Base-by-base conservation (phyloP, 306 rosid genomes). In the Neltuma alba region DNA sequence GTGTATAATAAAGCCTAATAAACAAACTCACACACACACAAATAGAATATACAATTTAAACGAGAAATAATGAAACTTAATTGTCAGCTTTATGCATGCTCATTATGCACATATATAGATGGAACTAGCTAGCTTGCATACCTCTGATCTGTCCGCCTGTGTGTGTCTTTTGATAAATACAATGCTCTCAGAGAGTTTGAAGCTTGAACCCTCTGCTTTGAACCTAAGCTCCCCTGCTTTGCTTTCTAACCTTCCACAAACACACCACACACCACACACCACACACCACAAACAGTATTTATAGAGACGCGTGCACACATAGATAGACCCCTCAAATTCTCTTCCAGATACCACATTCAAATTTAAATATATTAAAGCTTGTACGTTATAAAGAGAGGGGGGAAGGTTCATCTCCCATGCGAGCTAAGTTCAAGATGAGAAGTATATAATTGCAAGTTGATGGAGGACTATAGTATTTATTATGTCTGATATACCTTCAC, bases 101-200 rank as follows among this genome's bases (percentile, higher is more conserved):
- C n/a, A 33, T 4, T 33, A 33, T 33, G n/a, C n/a, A 37, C 6
- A 37, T 37, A 37, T 37, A 5, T 9, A 21, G 25, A 54, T 54
- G 12, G 30, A 54, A 54, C 50, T 28, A 69, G n/a, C n/a, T n/a
- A n/a, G 20, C 15, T 65, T 37, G 16, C 81, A 75, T 82, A 85
- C 88, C 88, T 85, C 16, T 48, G 2, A 30, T 16, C 18, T 20
- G n/a, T n/a, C 5, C 6, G 4, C 7, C 13, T 7, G 1, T 54
- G 8, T 70, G 3, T 9, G 5, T 66, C 16, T 70, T 77, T 68
- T 54, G 61, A 54, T 54, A 80, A n/a, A n/a, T n/a, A n/a, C n/a
- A n/a, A 27, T 27, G 65, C 34, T 27, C 33, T 23, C 8, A 3
- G 33, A 23, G 31, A 9, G 62, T 58, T 25, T 27, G 65, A 4